These are phyloP conservation scores for Nannizzia gypsea DNA, from an alignment of 2,329 filamentous ascomycete species.

Conservation along the genomic window DNA sequence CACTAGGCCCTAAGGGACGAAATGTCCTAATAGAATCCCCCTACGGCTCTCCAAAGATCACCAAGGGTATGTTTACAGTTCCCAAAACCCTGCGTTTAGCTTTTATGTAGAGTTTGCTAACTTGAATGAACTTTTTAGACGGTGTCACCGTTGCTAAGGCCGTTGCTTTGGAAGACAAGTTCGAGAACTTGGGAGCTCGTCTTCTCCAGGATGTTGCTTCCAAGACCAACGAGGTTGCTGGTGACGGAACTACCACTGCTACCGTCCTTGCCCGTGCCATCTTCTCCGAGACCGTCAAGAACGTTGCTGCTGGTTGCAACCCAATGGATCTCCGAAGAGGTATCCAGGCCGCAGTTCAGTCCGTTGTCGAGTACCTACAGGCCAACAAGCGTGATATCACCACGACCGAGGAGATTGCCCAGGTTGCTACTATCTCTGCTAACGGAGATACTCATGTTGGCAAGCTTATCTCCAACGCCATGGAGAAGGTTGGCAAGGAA, in stretches of 20 bases:
- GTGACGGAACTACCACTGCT: conserved; percentile 96
- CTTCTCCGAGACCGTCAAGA: conserved; percentile 99
- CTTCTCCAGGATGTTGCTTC: conserved; percentile 95
- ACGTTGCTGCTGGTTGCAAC: conserved; percentile 98
- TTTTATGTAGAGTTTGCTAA: neutral
- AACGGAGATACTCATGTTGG: conserved; percentile 95
- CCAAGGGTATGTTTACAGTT: conserved; percentile 60
- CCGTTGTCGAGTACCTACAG: conserved; percentile 87
- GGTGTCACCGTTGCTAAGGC: conserved; percentile 84
- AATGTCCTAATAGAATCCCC: conserved; percentile 98
- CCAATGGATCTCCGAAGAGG: conserved; percentile 97
- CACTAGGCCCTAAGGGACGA: conserved; percentile 91
- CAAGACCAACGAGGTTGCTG: conserved; percentile 98
- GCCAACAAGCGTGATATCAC: conserved; percentile 97
- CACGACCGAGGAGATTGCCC: conserved; percentile 89
- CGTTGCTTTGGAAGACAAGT: conserved; percentile 92
- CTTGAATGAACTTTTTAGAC: conserved; percentile 41
- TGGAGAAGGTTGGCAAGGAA: conserved; percentile 99
- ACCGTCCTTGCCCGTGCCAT: conserved; percentile 95
- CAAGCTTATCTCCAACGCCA: conserved; percentile 89
- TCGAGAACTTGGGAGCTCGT: conserved; percentile 96
- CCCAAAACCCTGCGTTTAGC: neutral
- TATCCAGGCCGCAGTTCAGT: conserved; percentile 90
- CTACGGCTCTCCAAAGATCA: conserved; percentile 99
- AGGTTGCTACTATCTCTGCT: conserved; percentile 95